Percentiles rank a stretch among this genome's conserved stretches.
These are phyloP conservation scores for Beta vulgaris DNA, from an alignment of 148 eudicot species.

Conservation along the genomic window DNA sequence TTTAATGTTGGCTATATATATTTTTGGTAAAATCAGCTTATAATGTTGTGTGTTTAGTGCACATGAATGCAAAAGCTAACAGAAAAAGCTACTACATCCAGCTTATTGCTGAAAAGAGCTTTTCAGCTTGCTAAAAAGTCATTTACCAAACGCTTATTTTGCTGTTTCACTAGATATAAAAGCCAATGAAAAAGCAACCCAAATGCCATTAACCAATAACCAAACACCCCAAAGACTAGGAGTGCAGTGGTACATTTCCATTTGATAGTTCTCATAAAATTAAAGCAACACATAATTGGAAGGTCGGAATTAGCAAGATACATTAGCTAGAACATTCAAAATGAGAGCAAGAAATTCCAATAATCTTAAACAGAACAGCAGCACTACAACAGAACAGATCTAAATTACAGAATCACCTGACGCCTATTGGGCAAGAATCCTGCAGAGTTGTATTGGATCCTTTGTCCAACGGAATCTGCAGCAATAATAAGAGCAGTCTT, in stretches of 20 bases:
- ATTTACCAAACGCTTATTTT: too few species aligned
- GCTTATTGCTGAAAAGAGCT: too few species aligned
- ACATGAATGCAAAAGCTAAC: too few species aligned
- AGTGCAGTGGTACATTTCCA: not conserved
- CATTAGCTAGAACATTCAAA: not conserved
- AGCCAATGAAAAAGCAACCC: too few species aligned
- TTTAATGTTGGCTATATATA: too few species aligned
- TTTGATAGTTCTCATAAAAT: not conserved
- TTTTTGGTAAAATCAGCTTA: too few species aligned
- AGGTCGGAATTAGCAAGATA: not conserved
- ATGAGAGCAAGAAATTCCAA: not conserved
- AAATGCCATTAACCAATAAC: too few species aligned
- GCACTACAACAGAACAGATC: not conserved
- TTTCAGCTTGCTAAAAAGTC: too few species aligned
- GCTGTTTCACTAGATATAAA: too few species aligned
- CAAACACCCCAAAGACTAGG: too few species aligned
- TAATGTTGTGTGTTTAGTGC: too few species aligned
- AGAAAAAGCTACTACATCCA: too few species aligned
- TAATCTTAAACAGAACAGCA: not conserved
- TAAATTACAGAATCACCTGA: slow-evolving; percentile 54
- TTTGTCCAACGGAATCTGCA: slow-evolving; percentile 85
- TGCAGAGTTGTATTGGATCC: slow-evolving; percentile 78
- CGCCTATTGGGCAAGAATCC: slow-evolving; percentile 90
- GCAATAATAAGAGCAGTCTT: slow-evolving; percentile 70
- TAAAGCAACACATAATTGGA: not conserved